Base-by-base conservation (phyloP, 1,284 basidiomycete species). In the Naganishia albida region DNA sequence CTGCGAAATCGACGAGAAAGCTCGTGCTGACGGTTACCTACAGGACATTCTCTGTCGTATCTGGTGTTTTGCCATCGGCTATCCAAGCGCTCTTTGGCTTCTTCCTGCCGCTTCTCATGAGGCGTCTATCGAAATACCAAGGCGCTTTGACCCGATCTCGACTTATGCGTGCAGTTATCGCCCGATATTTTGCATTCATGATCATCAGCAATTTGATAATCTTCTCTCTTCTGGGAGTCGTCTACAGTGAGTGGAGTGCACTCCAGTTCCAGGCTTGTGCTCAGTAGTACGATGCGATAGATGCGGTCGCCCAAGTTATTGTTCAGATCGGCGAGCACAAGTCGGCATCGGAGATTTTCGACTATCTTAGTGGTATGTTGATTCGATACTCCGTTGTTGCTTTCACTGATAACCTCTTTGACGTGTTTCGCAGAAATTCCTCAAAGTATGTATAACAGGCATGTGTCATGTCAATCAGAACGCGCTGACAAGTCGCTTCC, bases 181-280 rank as follows among this genome's bases (percentile, higher is more conserved):
- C 90, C 23, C 86, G 91, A 42, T 96, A 96, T 79, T 97, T 88
- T 74, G 85, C 89, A 7, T 96, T 97, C 84, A 82, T 96, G 77
- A 86, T 95, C 68, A 88, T 94, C 75, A 76, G 74, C 67, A 77
- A 74, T 62, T 80, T 97, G 72, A 83, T 97, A 71, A 86, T 96
- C 76, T 96, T 97, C 81, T 93, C 91, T 26, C 78, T 97, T 65
- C 87, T 96, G 69, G 90, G 90, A 69, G 91, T 94, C 55, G 82
- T 88, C 66, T 91, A 94, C 81, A 88, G 89, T 88, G 64, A 74
- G 88, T 80, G 12, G 12, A 55, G 16, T 23, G 26, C 12, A 2
- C 10, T 6, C 25, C 13, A 3, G 15, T 1, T 23, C 7, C 20
- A 50, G 30, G 18, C 25, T 59, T 23, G 57, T 26, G 48, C 8